Percentiles rank a stretch among this genome's conserved stretches.
phyloP scores from a whole-genome alignment of 768 basidiomycete genomes.

The Ramaria rubella region DNA sequence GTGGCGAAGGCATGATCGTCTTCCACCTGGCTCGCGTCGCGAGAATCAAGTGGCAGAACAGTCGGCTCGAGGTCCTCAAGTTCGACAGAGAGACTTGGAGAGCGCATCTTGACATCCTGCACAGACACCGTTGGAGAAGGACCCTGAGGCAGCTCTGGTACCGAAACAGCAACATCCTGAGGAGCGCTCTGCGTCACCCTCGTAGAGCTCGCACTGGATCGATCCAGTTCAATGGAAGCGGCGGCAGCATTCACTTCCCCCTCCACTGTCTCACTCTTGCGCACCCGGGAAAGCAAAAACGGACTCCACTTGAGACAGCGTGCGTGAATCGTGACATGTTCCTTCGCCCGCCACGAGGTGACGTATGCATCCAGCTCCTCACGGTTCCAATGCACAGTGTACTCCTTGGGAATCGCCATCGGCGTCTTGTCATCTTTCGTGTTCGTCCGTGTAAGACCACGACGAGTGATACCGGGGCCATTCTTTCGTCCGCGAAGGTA shows the following conservation, averaged over 20 bases:
- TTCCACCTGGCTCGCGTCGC: conserved; percentile 1
- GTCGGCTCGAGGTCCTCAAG: neutral
- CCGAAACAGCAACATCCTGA: neutral
- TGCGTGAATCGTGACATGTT: conserved; percentile 53
- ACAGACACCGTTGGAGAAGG: neutral
- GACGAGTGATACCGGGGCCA: conserved; percentile 49
- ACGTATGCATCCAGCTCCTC: conserved; percentile 61
- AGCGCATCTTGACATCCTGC: neutral
- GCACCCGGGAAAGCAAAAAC: conserved; percentile 53
- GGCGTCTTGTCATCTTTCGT: conserved; percentile 49
- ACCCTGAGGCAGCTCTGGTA: neutral
- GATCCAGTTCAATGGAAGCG: neutral
- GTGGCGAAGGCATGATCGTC: conserved; percentile 6
- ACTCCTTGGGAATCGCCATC: conserved; percentile 59
- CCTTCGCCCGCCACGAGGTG: conserved; percentile 66
- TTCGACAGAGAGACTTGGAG: neutral
- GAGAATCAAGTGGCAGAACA: neutral
- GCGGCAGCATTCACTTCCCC: neutral
- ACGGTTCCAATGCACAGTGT: conserved; percentile 70
- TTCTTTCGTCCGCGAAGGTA: conserved; percentile 54
- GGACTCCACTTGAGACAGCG: conserved; percentile 81
- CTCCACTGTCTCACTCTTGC: neutral
- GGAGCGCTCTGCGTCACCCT: neutral
- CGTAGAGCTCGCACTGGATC: neutral
- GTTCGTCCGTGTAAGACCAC: conserved; percentile 48